Evolutionary conservation across 352 stramenopile species (phyloP), one percentile per base, ranked within the genome.

Genomic region (Bremia lactucae): DNA sequence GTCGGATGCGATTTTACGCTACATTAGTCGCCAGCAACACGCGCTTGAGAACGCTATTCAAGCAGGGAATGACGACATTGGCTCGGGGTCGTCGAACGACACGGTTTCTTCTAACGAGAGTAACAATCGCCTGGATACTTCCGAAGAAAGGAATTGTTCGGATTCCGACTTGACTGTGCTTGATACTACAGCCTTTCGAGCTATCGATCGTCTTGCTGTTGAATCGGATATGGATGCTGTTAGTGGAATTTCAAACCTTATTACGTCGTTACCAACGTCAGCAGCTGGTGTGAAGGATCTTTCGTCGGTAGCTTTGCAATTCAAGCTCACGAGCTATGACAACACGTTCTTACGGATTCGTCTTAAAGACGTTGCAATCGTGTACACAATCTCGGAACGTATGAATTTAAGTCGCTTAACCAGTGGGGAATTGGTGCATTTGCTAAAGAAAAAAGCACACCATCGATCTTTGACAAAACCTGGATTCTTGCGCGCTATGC

Each of bases 241-340:
- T 0, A 69, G 49, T 11, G 69, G 72, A 10, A 81, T 87, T 15
- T 60, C 63, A 2, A 60, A 83, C 16, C 46, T 88, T 8, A 79
- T 86, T 6, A 67, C 68, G 7, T 83, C 71, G n/a, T n/a, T n/a
- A 0, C 69, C 76, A 0, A 49, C 62, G 14, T 77, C 61, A 6
- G 59, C 67, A 0, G 49, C 66, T 25, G 60, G 57, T 43, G 31
- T 45, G 7, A 73, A 82, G 33, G 70, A 87, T 41, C 43, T 89
- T 20, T 79, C 72, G 0, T 82, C 76, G 2, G 63, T 93, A 16
- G 80, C 76, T 13, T 46, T 93, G 10, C 77, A 90, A 36, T 93
- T 93, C 56, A 88, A 89, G 44, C 51, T 93, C n/a, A 93, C 74
- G 7, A 87, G 59, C 34, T 92, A 84, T 45, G 79, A 92, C 49